These are phyloP conservation scores for Lithocarpus polystachyus DNA, from an alignment of 306 rosid genomes.

Conservation along the genomic window DNA sequence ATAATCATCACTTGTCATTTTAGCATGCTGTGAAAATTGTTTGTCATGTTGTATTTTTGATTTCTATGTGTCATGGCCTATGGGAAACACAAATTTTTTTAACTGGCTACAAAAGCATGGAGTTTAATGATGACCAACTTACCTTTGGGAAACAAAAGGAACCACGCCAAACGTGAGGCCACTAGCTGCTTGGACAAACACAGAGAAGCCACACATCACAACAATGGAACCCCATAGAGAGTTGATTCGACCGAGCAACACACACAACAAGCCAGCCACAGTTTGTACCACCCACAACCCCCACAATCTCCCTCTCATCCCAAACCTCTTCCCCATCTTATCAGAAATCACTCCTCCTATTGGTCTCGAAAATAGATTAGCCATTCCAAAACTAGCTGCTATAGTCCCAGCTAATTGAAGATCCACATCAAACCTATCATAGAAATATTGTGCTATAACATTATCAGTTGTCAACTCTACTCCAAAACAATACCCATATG, in stretches of 20 bases:
- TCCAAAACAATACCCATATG: slow-evolving; percentile 43
- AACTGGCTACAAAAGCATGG: no score
- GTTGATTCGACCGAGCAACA: slow-evolving; percentile 42
- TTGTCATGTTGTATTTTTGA: no score
- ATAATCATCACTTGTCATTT: no score
- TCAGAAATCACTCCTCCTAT: slow-evolving; percentile 53
- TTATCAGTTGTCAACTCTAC: slow-evolving; percentile 59
- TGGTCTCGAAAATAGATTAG: slow-evolving; percentile 52
- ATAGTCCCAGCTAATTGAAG: slow-evolving; percentile 41
- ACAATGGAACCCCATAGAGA: slow-evolving; percentile 44
- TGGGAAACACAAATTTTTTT: no score
- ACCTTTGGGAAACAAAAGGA: slow-evolving; percentile 61
- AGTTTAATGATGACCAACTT: background rate
- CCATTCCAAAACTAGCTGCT: slow-evolving; percentile 60
- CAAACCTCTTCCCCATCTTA: slow-evolving; percentile 42
- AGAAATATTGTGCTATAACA: slow-evolving; percentile 49
- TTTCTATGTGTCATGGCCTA: no score
- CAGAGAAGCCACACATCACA: slow-evolving; percentile 48
- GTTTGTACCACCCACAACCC: slow-evolving; percentile 49
- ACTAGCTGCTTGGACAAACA: slow-evolving; percentile 51
- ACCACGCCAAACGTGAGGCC: slow-evolving; percentile 60
- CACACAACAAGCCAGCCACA: slow-evolving; percentile 44
- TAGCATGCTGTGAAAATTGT: no score
- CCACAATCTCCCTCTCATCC: slow-evolving; percentile 63
- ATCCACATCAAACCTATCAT: slow-evolving; percentile 49